Evolutionary conservation across 2,329 filamentous ascomycete species (phyloP).

Genomic region (Trichophyton mentagrophytes): DNA sequence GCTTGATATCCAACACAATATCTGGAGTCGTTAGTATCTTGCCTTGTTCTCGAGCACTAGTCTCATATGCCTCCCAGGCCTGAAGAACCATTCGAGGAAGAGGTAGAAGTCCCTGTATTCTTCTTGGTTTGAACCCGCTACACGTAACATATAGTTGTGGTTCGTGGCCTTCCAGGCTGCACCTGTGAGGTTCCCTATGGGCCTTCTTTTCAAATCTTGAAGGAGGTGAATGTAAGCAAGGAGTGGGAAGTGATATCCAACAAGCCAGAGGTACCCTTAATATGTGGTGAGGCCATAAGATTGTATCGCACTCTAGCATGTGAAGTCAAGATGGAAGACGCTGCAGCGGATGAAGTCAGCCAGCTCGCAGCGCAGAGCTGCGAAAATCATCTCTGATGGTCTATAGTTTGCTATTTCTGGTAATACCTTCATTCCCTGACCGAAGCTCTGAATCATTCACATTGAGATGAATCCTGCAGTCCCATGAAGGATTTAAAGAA

Average conservation of each 20-base stretch:
- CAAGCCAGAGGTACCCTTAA: neutral
- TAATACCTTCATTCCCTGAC: conserved; percentile 25
- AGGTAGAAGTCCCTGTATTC: neutral
- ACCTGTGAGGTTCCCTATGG: neutral
- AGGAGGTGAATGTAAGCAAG: neutral
- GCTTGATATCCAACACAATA: neutral
- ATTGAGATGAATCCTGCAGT: conserved; percentile 33
- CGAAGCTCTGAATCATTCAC: conserved; percentile 32
- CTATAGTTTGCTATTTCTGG: conserved; percentile 14
- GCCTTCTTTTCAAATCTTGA: neutral
- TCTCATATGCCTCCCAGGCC: neutral
- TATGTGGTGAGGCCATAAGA: neutral
- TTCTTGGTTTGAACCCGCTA: neutral
- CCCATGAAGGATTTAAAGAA: conserved; percentile 31
- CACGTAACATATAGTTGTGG: neutral
- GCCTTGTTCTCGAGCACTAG: neutral
- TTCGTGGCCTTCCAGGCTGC: neutral
- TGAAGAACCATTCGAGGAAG: neutral
- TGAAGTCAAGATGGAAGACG: neutral
- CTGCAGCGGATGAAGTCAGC: neutral
- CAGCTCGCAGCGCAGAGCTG: neutral
- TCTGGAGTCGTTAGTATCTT: neutral
- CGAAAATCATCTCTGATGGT: neutral
- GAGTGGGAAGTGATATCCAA: neutral
- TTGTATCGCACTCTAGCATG: neutral